Conservation (phyloP, 768 basidiomycete species). For the Candolleomyces aberdarensis region DNA sequence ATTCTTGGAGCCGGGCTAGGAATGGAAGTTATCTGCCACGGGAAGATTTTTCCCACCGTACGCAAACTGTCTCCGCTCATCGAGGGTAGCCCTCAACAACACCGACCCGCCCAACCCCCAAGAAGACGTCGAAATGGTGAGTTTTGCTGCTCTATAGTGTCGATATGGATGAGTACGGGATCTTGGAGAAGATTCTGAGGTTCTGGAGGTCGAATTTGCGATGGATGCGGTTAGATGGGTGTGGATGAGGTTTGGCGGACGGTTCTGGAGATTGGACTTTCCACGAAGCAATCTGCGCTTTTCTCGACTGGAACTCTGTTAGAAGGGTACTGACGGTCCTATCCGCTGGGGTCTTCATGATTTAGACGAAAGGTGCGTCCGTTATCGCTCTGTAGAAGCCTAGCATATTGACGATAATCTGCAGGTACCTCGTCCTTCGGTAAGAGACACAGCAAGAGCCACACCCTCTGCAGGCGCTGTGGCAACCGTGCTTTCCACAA, state of each 20-base stretch:
- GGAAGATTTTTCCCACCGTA: neutral
- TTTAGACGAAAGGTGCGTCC: neutral
- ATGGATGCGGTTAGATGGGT: conserved; percentile 9
- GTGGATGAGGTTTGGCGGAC: conserved; percentile 6
- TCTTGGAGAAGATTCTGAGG: neutral
- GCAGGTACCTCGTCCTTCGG: conserved; percentile 95
- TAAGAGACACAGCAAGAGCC: conserved; percentile 96
- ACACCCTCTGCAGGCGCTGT: conserved; percentile 97
- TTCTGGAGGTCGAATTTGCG: neutral
- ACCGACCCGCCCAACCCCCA: conserved; percentile 10
- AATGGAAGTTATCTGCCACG: neutral
- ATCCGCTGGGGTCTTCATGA: neutral
- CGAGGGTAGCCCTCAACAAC: neutral
- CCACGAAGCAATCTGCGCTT: neutral
- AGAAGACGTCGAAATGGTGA: conserved; percentile 16
- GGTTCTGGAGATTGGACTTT: neutral
- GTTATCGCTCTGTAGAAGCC: neutral
- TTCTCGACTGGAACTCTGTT: neutral
- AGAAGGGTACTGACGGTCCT: neutral
- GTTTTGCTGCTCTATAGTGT: neutral
- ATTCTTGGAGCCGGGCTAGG: too few relatives aligned
- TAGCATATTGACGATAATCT: neutral
- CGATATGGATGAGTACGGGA: neutral
- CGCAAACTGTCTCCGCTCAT: neutral
- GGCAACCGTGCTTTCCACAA: conserved; percentile 95